These are phyloP conservation scores for Elongisporangium undulatum DNA, from an alignment of 352 stramenopile genomes.

Conservation along the genomic window DNA sequence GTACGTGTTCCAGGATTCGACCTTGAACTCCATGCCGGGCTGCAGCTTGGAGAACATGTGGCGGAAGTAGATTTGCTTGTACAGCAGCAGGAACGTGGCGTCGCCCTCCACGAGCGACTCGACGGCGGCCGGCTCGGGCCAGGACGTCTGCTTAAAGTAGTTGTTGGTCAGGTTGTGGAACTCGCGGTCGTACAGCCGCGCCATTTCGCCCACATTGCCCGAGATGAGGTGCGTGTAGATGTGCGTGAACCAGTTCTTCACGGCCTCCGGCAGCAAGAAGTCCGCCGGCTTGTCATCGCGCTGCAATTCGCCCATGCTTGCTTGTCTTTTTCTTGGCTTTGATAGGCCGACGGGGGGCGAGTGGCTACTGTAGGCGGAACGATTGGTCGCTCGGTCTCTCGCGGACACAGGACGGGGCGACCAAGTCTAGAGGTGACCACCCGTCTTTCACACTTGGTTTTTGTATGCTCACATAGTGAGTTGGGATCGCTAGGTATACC, in stretches of 20 bases:
- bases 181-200: constrained; percentile 84
- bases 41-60: constrained; percentile 93
- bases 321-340: constrained; percentile 2
- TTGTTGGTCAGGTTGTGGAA: constrained; percentile 87
- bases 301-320: constrained; percentile 30
- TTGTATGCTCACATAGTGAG: constrained; percentile 17
- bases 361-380: constrained; percentile 16
- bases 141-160: constrained; percentile 95
- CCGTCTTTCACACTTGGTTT: constrained; percentile 10
- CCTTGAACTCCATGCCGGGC: constrained; percentile 87
- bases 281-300: constrained; percentile 84
- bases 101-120: constrained; percentile 84
- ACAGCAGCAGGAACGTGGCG: constrained; percentile 93
- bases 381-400: constrained; percentile 28
- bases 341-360: neutral
- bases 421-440: constrained; percentile 17
- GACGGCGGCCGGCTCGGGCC: constrained; percentile 88
- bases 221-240: constrained; percentile 84
- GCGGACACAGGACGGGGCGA: constrained; percentile 6
- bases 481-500: constrained; percentile 6
- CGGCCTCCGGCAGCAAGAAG: constrained; percentile 83
- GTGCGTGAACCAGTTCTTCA: constrained; percentile 88
- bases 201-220: constrained; percentile 80
- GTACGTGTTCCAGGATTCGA: constrained; percentile 93
- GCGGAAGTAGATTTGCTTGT: constrained; percentile 96